Conservation (phyloP, 257 asterid species). For the Mentha longifolia region DNA sequence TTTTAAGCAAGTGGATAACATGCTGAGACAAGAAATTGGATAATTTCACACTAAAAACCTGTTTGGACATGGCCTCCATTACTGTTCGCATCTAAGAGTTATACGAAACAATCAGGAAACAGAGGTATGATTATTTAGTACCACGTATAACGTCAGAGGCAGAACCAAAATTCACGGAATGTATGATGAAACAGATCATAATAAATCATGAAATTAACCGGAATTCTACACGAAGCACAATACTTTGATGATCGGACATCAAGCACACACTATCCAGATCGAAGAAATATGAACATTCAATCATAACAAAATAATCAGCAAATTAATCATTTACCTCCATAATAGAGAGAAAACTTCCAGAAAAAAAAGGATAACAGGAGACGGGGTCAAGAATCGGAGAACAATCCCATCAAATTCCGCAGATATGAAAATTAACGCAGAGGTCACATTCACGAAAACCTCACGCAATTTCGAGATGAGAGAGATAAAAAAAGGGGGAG, state of each 20-base stretch:
- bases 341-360: constrained; percentile 34
- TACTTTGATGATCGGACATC: constrained; percentile 13
- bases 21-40: not conserved
- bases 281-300: not conserved
- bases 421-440: constrained; percentile 34
- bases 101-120: not conserved
- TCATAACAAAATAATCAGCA: not conserved
- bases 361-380: constrained; percentile 1
- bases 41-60: not conserved
- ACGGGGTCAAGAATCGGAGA: constrained; percentile 46
- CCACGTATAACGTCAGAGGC: not conserved
- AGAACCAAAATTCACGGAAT: constrained; percentile 7
- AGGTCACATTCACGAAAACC: constrained; percentile 47
- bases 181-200: not conserved
- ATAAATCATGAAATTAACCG: constrained; percentile 20
- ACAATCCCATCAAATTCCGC: constrained; percentile 44
- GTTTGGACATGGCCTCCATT: not conserved
- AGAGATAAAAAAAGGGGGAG: constrained; percentile 3
- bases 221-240: constrained; percentile 10
- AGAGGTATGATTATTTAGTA: not conserved
- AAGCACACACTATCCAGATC: constrained; percentile 26
- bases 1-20: constrained; percentile 6
- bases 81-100: not conserved
- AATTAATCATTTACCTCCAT: constrained; percentile 46
- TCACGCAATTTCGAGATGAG: constrained; percentile 29